A percentile compares a stretch with the other conserved stretches of the same genome.
These are phyloP conservation scores for Xylaria polymorpha DNA, from an alignment of 2,329 filamentous ascomycete species.

Conservation along the genomic window DNA sequence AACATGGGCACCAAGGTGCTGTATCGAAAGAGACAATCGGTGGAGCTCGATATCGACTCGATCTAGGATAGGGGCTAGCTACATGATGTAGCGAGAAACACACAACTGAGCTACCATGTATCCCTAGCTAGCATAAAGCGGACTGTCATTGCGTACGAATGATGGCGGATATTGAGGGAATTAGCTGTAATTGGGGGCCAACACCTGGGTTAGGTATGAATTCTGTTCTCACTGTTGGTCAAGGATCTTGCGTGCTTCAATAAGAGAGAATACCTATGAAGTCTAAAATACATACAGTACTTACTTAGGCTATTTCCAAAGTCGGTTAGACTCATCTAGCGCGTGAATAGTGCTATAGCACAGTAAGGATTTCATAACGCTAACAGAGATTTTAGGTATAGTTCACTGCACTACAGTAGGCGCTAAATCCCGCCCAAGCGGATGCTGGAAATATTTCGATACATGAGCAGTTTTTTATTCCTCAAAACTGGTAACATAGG, in stretches of 20 bases:
- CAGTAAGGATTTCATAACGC: background rate
- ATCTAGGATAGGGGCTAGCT: slow-evolving; percentile 8
- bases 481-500: background rate
- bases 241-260: background rate
- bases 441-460: background rate
- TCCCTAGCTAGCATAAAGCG: background rate
- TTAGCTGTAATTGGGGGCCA: background rate
- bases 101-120: background rate
- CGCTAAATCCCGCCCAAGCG: slow-evolving; percentile 8
- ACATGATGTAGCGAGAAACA: background rate
- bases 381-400: background rate
- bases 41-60: slow-evolving; percentile 37
- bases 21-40: slow-evolving; percentile 24
- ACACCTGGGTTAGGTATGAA: background rate
- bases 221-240: background rate
- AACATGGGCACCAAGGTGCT: slow-evolving; percentile 29
- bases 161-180: background rate
- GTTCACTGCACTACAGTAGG: background rate
- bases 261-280: background rate
- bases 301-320: too few species aligned
- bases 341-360: too few species aligned
- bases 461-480: slow-evolving; percentile 6
- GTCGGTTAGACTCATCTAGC: too few species aligned
- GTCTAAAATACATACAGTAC: too few species aligned
- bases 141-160: background rate